Evolutionary conservation across 768 basidiomycete genomes (phyloP).

Genomic region (Podaxis sp.): DNA sequence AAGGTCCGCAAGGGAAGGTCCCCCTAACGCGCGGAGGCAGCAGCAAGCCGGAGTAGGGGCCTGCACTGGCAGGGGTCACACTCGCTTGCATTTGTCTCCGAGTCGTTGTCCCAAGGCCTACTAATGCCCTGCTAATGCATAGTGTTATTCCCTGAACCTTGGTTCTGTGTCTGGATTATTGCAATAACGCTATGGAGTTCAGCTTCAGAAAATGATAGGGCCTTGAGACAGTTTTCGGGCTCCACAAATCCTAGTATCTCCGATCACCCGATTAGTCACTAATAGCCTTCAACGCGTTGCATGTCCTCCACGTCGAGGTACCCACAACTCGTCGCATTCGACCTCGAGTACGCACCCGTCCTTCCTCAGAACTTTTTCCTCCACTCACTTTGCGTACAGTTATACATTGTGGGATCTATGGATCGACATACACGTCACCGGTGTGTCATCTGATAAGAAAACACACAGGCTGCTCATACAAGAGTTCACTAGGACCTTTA

Average conservation of each 20-base stretch:
- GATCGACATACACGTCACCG: slow-evolving; percentile 77
- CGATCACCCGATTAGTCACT: background rate
- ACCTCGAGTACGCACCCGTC: slow-evolving; percentile 59
- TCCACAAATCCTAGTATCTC: background rate
- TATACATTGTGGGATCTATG: slow-evolving; percentile 87
- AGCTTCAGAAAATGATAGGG: background rate
- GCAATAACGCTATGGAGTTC: background rate
- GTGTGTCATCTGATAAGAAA: slow-evolving; percentile 25
- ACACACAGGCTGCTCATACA: background rate
- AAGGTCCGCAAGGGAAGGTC: too few species aligned
- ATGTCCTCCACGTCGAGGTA: background rate
- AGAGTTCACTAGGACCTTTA: slow-evolving; percentile 44
- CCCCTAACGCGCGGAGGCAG: too few species aligned
- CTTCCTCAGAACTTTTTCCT: slow-evolving; percentile 1
- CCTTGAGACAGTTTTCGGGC: background rate
- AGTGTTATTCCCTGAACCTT: too few species aligned
- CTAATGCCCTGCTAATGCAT: too few species aligned
- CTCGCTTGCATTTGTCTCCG: too few species aligned
- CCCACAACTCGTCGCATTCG: slow-evolving; percentile 75
- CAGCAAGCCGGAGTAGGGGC: too few species aligned
- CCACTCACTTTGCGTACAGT: slow-evolving; percentile 31
- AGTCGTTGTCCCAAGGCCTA: too few species aligned
- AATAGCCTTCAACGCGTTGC: background rate
- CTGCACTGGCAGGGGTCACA: too few species aligned
- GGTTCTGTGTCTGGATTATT: background rate